Evolutionary conservation across 805 yeast genomes (phyloP), one percentile per base, ranked within the genome.

Genomic region (Yamadazyma kitorensis): DNA sequence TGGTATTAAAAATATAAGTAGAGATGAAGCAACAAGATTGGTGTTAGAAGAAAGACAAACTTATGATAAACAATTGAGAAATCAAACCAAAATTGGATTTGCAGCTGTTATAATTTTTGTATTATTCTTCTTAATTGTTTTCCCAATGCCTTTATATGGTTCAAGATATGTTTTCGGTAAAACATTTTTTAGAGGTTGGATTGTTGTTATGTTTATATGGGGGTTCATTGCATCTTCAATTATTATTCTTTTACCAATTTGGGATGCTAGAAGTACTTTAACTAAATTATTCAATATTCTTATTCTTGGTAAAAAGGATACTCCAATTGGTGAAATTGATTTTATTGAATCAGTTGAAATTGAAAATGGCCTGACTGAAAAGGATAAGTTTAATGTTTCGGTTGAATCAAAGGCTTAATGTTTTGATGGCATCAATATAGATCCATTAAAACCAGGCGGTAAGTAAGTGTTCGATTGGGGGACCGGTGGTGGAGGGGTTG

Each of bases 181-280:
- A 28, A 11, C 33, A 27, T 54, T 52, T 37, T 52, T 54, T 38
- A 44, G 49, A 5, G 57, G 57, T 17, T 54, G 55, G 53, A 42
- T 50, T 18, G 51, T 41, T 13, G 59, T 54, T 22, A 40, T 50
- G 36, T 51, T 54, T 29, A 42, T 54, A 29, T 54, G 57, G 57
- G 44, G 51, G 3, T 49, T 51, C 31, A 29, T 42, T 32, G 52
- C 57, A 3, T 49, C 55, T 4, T 39, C 40, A 14, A 33, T 39
- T 4, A 52, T 52, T 24, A 38, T 49, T 12, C 38, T 84, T 17
- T 78, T 68, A 45, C 95, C 95, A 23, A 49, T 85, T 27, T 72
- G 71, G 64, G 86, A 86, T 54, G 87, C 89, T 25, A 66, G 87
- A 45, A 54, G 61, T 19, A 85, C 80, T 4, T 72, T 83, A 23